Evolutionary conservation across 2,329 filamentous ascomycete genomes (phyloP).

Genomic region (Cercospora zeae-maydis): DNA sequence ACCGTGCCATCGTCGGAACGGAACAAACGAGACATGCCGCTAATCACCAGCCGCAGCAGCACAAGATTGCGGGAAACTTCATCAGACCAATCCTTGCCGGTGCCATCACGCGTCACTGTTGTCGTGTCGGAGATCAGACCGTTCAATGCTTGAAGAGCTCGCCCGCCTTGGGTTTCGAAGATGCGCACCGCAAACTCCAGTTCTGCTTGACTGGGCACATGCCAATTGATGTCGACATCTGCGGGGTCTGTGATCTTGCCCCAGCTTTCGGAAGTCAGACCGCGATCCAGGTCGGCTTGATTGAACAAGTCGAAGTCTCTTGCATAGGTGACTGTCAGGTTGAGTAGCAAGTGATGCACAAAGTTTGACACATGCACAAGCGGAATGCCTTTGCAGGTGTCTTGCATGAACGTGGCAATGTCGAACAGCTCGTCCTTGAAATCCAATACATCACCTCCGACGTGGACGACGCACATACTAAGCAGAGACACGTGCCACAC

Average conservation of each 20-base stretch:
- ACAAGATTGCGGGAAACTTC: conserved; percentile 89
- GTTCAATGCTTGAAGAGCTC: conserved; percentile 69
- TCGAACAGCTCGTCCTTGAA: conserved; percentile 87
- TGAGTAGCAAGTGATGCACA: conserved; percentile 91
- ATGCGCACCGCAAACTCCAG: conserved; percentile 84
- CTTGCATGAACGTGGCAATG: conserved; percentile 93
- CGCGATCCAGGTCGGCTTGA: conserved; percentile 65
- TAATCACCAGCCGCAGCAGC: conserved; percentile 81
- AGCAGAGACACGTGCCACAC: conserved; percentile 98
- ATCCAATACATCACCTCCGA: conserved; percentile 81
- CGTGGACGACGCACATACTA: conserved; percentile 96
- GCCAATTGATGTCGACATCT: conserved; percentile 84
- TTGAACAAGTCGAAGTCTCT: conserved; percentile 87
- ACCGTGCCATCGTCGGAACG: conserved; percentile 57
- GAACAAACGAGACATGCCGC: conserved; percentile 85
- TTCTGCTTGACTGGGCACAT: conserved; percentile 74
- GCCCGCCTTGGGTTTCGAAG: conserved; percentile 77
- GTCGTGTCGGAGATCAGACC: conserved; percentile 78
- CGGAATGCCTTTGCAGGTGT: conserved; percentile 87
- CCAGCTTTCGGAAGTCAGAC: conserved; percentile 78
- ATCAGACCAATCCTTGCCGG: conserved; percentile 98
- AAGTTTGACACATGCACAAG: conserved; percentile 97
- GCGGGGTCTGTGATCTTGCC: conserved; percentile 70
- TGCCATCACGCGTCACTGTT: conserved; percentile 83
- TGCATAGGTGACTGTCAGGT: conserved; percentile 90